Conservation (phyloP, 2,329 filamentous ascomycete species). For the Allantophomopsis lycopodina region DNA sequence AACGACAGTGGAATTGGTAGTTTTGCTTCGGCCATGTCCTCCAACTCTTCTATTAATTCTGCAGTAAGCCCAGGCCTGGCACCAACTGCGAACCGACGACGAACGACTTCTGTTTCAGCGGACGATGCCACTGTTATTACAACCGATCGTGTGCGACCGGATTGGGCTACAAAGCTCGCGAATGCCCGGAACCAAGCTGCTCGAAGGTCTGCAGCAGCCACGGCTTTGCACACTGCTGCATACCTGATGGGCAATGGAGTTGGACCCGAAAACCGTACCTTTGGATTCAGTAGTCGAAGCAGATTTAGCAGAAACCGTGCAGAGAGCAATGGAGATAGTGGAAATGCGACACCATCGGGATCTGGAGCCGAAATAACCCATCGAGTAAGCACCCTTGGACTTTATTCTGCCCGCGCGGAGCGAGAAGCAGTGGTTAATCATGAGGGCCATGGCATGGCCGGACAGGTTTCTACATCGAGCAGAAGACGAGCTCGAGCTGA, state of each 20-base stretch:
- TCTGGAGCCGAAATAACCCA: slow-evolving; percentile 5
- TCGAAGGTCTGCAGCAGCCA: slow-evolving; percentile 79
- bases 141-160: slow-evolving; percentile 81
- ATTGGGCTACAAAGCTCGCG: slow-evolving; percentile 85
- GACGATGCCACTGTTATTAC: slow-evolving; percentile 78
- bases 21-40: slow-evolving; percentile 64
- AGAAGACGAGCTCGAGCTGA: slow-evolving; percentile 52
- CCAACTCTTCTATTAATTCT: slow-evolving; percentile 66
- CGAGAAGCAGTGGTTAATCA: slow-evolving; percentile 1
- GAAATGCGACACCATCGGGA: slow-evolving; percentile 14
- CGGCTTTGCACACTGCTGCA: slow-evolving; percentile 85
- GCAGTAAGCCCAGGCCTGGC: slow-evolving; percentile 13
- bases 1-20: slow-evolving; percentile 36
- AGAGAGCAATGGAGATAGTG: slow-evolving; percentile 17
- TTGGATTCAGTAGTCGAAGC: slow-evolving; percentile 14
- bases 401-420: slow-evolving; percentile 1
- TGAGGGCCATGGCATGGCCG: slow-evolving; percentile 16
- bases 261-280: slow-evolving; percentile 12
- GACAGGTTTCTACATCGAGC: slow-evolving; percentile 14
- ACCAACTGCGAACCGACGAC: slow-evolving; percentile 25
- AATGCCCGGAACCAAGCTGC: slow-evolving; percentile 76
- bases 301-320: slow-evolving; percentile 16
- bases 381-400: slow-evolving; percentile 10
- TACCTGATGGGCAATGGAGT: slow-evolving; percentile 62
- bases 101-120: slow-evolving; percentile 63